Conservation (phyloP, 306 rosid genomes). For the Senna tora region DNA sequence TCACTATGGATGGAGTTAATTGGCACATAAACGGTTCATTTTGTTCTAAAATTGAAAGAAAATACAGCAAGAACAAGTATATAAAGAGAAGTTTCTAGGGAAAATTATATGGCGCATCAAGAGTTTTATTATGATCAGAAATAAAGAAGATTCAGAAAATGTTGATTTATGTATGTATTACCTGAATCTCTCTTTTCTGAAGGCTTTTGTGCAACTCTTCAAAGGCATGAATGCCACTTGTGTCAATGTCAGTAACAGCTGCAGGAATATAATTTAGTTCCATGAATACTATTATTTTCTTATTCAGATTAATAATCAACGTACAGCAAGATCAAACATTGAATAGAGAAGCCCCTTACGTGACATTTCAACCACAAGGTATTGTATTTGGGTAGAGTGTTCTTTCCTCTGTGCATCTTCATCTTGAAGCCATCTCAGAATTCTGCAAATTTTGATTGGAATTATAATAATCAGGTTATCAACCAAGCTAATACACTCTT, state of each 20-base stretch:
- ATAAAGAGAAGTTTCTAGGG: no score
- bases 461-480: background rate
- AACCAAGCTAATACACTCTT: background rate
- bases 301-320: background rate
- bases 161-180: constrained; percentile 24
- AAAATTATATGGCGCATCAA: no score
- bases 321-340: background rate
- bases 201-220: constrained; percentile 58
- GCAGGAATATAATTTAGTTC: constrained; percentile 13
- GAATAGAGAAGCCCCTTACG: constrained; percentile 60
- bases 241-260: constrained; percentile 84
- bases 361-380: constrained; percentile 72
- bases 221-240: constrained; percentile 78
- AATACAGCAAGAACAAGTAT: no score
- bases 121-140: no score
- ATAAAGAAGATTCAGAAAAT: no score
- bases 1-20: no score
- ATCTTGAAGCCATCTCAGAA: constrained; percentile 70
- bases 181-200: constrained; percentile 61
- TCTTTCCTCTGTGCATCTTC: constrained; percentile 50
- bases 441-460: constrained; percentile 45
- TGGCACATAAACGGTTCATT: no score
- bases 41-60: no score
- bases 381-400: constrained; percentile 40
- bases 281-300: background rate